phyloP scores from a whole-genome alignment of 1,284 basidiomycete species.

The Cutaneotrichosporon cyanovorans region DNA sequence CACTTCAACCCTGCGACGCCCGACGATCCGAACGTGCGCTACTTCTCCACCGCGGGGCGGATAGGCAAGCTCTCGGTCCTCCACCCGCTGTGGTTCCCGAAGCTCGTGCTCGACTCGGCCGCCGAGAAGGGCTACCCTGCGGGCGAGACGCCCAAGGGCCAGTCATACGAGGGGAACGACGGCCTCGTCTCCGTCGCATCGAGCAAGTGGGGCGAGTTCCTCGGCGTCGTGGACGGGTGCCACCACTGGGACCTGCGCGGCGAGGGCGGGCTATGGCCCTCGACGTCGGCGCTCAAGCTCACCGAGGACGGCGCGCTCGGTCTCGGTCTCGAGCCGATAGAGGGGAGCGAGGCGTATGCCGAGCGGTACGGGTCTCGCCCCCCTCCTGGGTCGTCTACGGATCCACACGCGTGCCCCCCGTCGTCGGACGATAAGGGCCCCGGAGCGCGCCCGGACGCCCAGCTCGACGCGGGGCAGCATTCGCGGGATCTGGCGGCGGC shows the following conservation, averaged over 20 bases:
- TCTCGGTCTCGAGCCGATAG: conserved; percentile 2
- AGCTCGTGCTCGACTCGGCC: conserved; percentile 74
- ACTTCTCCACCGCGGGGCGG: conserved; percentile 83
- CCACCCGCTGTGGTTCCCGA: conserved; percentile 96
- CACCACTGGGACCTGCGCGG: conserved; percentile 98
- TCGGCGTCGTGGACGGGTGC: conserved; percentile 80
- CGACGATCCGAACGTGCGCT: conserved; percentile 73
- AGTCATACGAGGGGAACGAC: conserved; percentile 77
- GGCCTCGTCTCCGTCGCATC: conserved; percentile 84
- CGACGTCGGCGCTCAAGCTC: conserved; percentile 22
- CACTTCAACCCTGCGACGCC: conserved; percentile 90
- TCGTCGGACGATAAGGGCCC: conserved; percentile 5
- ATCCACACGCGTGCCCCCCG: neutral
- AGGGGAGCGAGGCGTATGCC: too few species aligned
- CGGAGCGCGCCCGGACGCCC: conserved; percentile 5
- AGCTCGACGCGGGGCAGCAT: conserved; percentile 13
- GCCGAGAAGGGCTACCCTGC: conserved; percentile 52
- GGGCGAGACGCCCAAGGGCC: conserved; percentile 51
- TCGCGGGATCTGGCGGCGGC: conserved; percentile 15
- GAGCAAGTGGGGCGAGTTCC: conserved; percentile 86
- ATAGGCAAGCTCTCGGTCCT: conserved; percentile 62
- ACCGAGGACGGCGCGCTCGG: conserved; percentile 20
- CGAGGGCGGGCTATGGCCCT: conserved; percentile 50
- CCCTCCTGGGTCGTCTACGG: too few species aligned
- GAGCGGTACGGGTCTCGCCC: too few species aligned